Evolutionary conservation across 768 basidiomycete genomes (phyloP).

Genomic region (Xerocomellus chrysenteron): DNA sequence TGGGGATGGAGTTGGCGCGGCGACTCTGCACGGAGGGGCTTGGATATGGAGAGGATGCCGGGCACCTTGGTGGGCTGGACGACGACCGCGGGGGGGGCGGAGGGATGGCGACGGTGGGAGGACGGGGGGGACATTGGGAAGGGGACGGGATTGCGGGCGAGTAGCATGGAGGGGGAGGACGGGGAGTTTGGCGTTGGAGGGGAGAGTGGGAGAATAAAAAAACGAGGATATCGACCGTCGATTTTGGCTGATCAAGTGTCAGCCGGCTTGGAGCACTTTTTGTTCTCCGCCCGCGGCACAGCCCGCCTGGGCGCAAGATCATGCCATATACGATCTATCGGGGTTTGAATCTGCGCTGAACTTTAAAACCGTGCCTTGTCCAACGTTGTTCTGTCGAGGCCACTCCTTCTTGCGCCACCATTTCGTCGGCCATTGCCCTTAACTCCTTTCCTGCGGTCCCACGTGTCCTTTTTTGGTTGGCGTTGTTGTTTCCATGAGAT

Average conservation of each 20-base stretch:
- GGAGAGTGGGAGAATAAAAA: slow-evolving; percentile 12
- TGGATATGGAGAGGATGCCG: slow-evolving; percentile 69
- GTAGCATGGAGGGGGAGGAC: slow-evolving; percentile 38
- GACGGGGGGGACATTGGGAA: slow-evolving; percentile 30
- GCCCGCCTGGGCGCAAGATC: slow-evolving; percentile 28
- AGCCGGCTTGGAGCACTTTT: slow-evolving; percentile 34
- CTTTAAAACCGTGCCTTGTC: slow-evolving; percentile 16
- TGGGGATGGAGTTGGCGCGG: slow-evolving; percentile 39
- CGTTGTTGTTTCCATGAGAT: slow-evolving; percentile 12
- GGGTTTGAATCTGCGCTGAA: slow-evolving; percentile 30
- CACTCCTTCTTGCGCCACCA: neutral
- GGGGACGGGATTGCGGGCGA: slow-evolving; percentile 39
- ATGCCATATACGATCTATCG: slow-evolving; percentile 21
- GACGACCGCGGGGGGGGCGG: slow-evolving; percentile 64
- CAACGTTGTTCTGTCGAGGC: slow-evolving; percentile 29
- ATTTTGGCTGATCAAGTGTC: slow-evolving; percentile 31
- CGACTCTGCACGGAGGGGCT: slow-evolving; percentile 41
- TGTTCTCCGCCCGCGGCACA: slow-evolving; percentile 35
- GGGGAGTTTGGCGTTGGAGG: slow-evolving; percentile 17
- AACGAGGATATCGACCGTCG: slow-evolving; percentile 26
- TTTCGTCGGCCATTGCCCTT: slow-evolving; percentile 9
- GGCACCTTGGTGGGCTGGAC: slow-evolving; percentile 74
- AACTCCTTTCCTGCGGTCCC: slow-evolving; percentile 17
- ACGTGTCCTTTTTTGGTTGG: slow-evolving; percentile 14
- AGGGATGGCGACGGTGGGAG: slow-evolving; percentile 63